Percentiles rank a stretch among this genome's conserved stretches.
These are phyloP conservation scores for Agroathelia rolfsii DNA, from an alignment of 1,284 basidiomycete species.

Conservation along the genomic window DNA sequence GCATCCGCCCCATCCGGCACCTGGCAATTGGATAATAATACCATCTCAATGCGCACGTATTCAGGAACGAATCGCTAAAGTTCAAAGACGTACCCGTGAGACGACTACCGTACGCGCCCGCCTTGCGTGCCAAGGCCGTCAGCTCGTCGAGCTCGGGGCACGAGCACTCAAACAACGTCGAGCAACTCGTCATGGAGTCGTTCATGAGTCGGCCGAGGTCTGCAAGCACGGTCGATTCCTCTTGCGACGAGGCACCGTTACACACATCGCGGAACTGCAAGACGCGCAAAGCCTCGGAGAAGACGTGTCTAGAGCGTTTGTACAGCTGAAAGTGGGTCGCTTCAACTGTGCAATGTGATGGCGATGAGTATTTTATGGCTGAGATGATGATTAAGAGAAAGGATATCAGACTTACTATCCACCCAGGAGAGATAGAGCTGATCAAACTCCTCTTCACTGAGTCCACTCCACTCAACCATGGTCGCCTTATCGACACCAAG, in stretches of 20 bases:
- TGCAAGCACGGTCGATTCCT: conserved; percentile 22
- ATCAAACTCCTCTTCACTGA: conserved; percentile 46
- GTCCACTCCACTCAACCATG: conserved; percentile 59
- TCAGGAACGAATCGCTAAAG: too few species aligned
- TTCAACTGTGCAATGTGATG: conserved; percentile 41
- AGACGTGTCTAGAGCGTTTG: conserved; percentile 71
- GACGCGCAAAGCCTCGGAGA: conserved; percentile 70
- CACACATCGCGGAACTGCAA: conserved; percentile 64
- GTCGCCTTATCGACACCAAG: conserved; percentile 60
- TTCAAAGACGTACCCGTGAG: conserved; percentile 50
- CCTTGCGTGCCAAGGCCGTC: conserved; percentile 44
- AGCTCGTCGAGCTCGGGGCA: conserved; percentile 71
- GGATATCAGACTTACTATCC: conserved; percentile 39
- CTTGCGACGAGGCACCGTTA: conserved; percentile 25
- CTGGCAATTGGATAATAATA: conserved; percentile 22
- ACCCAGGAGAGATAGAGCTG: conserved; percentile 69
- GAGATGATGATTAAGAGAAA: conserved; percentile 3
- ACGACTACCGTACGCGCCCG: conserved; percentile 71
- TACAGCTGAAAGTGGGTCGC: conserved; percentile 71
- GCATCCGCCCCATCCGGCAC: conserved; percentile 88
- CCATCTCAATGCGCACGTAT: conserved; percentile 1
- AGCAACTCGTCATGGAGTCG: conserved; percentile 63
- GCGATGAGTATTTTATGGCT: conserved; percentile 7
- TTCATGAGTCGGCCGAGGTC: conserved; percentile 71
- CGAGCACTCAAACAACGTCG: conserved; percentile 66